phyloP scores from a whole-genome alignment of 805 yeast species.

The Middelhovenomyces tepae region DNA sequence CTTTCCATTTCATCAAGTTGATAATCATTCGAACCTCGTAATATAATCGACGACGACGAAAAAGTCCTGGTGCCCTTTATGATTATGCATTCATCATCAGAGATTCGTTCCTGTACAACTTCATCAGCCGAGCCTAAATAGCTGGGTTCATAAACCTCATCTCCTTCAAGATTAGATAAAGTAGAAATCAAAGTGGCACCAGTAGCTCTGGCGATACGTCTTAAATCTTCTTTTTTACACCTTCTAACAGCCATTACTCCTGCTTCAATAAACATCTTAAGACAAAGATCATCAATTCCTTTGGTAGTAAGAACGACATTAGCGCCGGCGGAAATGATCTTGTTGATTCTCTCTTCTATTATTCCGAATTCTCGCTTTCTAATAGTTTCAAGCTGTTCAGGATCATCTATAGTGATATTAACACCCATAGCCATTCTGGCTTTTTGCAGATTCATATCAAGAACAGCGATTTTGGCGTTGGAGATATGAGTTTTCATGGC shows the following conservation, averaged over 20 bases:
- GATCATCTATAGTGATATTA: constrained; percentile 92
- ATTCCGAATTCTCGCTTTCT: constrained; percentile 84
- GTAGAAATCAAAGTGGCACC: constrained; percentile 87
- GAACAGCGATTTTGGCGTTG: constrained; percentile 74
- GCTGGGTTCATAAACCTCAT: constrained; percentile 78
- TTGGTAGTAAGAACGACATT: constrained; percentile 88
- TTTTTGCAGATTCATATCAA: constrained; percentile 89
- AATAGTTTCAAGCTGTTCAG: constrained; percentile 90
- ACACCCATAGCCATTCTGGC: constrained; percentile 98
- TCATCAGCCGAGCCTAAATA: constrained; percentile 85
- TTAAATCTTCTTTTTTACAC: constrained; percentile 91
- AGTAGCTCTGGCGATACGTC: constrained; percentile 95
- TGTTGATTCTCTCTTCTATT: constrained; percentile 70
- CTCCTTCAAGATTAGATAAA: constrained; percentile 92
- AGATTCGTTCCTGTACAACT: constrained; percentile 81
- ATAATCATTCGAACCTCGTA: constrained; percentile 92
- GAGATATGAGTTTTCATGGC: constrained; percentile 75
- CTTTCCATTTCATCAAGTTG: constrained; percentile 98
- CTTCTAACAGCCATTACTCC: constrained; percentile 95
- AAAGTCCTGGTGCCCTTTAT: constrained; percentile 86
- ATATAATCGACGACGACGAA: constrained; percentile 80
- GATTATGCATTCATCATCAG: constrained; percentile 95
- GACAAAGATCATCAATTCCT: constrained; percentile 88
- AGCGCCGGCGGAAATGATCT: constrained; percentile 81
- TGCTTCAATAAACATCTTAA: constrained; percentile 84